Percentiles rank a stretch among this genome's conserved stretches.
phyloP scores from a whole-genome alignment of 1,139 yeast species.

The Blastobotrys petasosporus region DNA sequence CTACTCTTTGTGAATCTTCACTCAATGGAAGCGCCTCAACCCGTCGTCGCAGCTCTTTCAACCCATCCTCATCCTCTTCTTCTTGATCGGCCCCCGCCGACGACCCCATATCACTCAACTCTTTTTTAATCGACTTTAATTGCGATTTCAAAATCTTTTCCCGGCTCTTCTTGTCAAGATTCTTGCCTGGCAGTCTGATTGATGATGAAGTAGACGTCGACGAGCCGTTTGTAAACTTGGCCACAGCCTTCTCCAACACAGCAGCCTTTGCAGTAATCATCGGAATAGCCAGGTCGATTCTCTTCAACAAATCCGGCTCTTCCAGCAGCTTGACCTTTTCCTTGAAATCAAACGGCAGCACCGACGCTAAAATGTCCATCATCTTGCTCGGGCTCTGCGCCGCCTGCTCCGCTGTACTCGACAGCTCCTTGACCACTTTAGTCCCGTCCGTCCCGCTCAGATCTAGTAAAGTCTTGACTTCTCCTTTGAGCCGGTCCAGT shows the following conservation, averaged over 20 bases:
- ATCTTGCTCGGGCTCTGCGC: constrained; percentile 30
- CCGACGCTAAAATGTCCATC: constrained; percentile 34
- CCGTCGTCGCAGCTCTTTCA: constrained; percentile 28
- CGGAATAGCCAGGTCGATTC: constrained; percentile 27
- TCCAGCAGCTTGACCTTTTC: constrained; percentile 31
- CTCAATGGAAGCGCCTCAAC: constrained; percentile 28
- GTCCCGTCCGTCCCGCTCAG: constrained; percentile 14
- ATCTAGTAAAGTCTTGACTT: constrained; percentile 14
- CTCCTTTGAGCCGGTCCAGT: constrained; percentile 23
- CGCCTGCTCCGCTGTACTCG: constrained; percentile 17
- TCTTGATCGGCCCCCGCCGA: constrained; percentile 30
- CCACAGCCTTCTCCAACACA: constrained; percentile 13
- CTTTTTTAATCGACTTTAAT: constrained; percentile 25
- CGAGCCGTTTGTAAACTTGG: constrained; percentile 3
- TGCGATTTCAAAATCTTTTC: constrained; percentile 28
- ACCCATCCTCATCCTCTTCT: constrained; percentile 31
- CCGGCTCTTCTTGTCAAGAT: constrained; percentile 23
- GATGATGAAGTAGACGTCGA: constrained; percentile 3
- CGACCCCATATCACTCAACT: constrained; percentile 25
- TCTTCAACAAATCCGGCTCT: constrained; percentile 24
- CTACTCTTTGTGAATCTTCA: constrained; percentile 40
- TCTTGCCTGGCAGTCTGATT: not conserved
- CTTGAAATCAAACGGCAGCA: constrained; percentile 31
- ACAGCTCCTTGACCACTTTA: constrained; percentile 10
- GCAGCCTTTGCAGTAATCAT: constrained; percentile 19